Base-by-base conservation (phyloP, 2,329 filamentous ascomycete species). In the Cladosporium sp. region DNA sequence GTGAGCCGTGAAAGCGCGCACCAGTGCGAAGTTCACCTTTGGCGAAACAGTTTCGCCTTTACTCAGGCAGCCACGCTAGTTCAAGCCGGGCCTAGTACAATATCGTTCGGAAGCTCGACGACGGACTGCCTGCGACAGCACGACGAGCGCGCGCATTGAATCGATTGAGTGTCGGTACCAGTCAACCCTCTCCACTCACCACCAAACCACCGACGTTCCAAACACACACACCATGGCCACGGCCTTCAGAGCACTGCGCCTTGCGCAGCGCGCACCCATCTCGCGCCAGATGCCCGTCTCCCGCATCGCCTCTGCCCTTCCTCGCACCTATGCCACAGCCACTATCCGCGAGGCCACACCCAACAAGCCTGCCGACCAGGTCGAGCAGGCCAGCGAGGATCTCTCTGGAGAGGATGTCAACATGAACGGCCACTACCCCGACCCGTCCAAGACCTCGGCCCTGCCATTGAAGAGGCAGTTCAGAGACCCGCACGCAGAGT, bases 401-500 rank as follows among this genome's bases (percentile, higher is more conserved):
- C 56, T 74, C 34, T 65, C 67, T 39, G 65, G 53, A 53, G 63
- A 66, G 48, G 73, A 76, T 63, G 71, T 70, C 16, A 74, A 74
- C 65, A 75, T 76, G 73, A 96, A 93, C 79, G 92, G 91, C 75
- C 90, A 90, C 79, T 95, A 92, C 79, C 85, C 91, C 76, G 92
- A 93, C 81, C 91, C 91, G 66, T 87, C 88, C 16, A 67, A 72
- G 46, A 75, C 71, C 64, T 75, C 74, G 16, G 73, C 72, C n/a
- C 69, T 76, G 32, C 81, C 85, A 63, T 83, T 94, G 80, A 97
- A 97, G 85, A 91, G 94, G 72, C 89, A 93, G 79, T 91, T 92
- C 82, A 92, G 95, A 77, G 95, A 98, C 79, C 95, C 96, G 39
- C 87, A 98, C 78, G 94, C 81, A 76, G 89, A 92, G 76, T 99